A percentile compares a stretch with the other conserved stretches of the same genome.
Evolutionary conservation across 176 grass and related monocot genomes (phyloP).

Genomic region (Hyparrhenia diplandra): DNA sequence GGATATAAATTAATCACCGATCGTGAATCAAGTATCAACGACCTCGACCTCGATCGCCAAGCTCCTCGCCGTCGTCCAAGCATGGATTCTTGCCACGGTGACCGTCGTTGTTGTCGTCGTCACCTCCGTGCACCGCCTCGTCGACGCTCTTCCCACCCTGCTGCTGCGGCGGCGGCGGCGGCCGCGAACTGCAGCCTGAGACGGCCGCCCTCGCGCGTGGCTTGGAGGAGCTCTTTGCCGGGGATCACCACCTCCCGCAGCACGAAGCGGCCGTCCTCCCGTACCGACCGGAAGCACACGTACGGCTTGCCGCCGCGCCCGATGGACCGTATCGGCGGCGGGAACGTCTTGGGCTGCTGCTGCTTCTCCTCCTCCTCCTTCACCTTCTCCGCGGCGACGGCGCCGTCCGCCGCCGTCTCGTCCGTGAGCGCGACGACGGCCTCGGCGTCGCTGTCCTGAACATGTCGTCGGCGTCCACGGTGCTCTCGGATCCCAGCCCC

Average conservation of each 20-base stretch:
- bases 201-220: conserved; percentile 56
- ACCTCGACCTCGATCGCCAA: background rate
- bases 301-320: conserved; percentile 52
- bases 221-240: conserved; percentile 56
- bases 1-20: background rate
- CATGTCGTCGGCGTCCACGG: conserved; percentile 68
- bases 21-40: background rate
- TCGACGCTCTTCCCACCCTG: background rate
- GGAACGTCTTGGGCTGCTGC: conserved; percentile 31
- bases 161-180: conserved; percentile 1
- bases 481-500: conserved; percentile 81
- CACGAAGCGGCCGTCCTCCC: conserved; percentile 61
- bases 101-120: background rate
- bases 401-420: too few species aligned
- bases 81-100: background rate
- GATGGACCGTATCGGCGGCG: conserved; percentile 71
- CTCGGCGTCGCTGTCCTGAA: conserved; percentile 34
- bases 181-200: conserved; percentile 59
- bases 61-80: background rate
- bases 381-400: too few species aligned
- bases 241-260: conserved; percentile 67
- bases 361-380: conserved; percentile 6
- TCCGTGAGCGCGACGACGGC: background rate
- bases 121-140: background rate
- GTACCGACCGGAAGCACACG: conserved; percentile 58